Conservation (phyloP, 495 filamentous ascomycete species). For the Aspergillus avenaceus region DNA sequence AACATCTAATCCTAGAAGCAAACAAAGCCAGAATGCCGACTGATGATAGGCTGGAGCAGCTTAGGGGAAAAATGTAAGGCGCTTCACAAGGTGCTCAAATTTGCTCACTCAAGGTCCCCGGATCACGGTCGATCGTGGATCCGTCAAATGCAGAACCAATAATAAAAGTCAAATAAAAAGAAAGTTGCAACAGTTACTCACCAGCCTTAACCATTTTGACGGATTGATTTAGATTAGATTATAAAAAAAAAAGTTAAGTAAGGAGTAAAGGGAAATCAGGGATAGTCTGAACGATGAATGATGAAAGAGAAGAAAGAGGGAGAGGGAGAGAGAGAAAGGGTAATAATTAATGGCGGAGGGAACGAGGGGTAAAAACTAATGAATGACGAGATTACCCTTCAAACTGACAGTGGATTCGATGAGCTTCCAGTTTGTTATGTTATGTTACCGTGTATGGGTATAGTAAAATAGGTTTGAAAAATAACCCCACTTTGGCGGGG, state of each 20-base stretch:
- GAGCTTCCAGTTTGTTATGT: constrained; percentile 15
- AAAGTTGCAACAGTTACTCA: constrained; percentile 46
- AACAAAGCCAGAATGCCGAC: constrained; percentile 5
- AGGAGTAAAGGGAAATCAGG: constrained; percentile 7
- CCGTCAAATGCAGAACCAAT: constrained; percentile 18
- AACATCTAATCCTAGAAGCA: not conserved
- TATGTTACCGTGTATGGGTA: too few relatives aligned
- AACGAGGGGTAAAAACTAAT: constrained; percentile 20
- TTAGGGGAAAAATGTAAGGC: constrained; percentile 8
- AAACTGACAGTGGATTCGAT: constrained; percentile 11
- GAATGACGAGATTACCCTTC: constrained; percentile 1
- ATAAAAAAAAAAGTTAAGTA: constrained; percentile 2
- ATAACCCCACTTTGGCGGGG: constrained; percentile 26
- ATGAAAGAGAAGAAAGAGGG: constrained; percentile 12
- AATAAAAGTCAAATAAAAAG: constrained; percentile 9
- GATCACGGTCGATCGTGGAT: constrained; percentile 31
- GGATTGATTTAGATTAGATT: constrained; percentile 23
- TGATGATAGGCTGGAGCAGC: constrained; percentile 31
- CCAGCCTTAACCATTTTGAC: constrained; percentile 95
- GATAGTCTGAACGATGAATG: constrained; percentile 6
- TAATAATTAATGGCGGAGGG: constrained; percentile 3
- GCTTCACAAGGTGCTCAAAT: constrained; percentile 51
- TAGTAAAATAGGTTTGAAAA: not conserved
- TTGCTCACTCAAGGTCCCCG: constrained; percentile 46
- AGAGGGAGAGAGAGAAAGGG: constrained; percentile 9